These are phyloP conservation scores for Aristolochia californica DNA, from an alignment of 164 flowering plant genomes.

Conservation along the genomic window DNA sequence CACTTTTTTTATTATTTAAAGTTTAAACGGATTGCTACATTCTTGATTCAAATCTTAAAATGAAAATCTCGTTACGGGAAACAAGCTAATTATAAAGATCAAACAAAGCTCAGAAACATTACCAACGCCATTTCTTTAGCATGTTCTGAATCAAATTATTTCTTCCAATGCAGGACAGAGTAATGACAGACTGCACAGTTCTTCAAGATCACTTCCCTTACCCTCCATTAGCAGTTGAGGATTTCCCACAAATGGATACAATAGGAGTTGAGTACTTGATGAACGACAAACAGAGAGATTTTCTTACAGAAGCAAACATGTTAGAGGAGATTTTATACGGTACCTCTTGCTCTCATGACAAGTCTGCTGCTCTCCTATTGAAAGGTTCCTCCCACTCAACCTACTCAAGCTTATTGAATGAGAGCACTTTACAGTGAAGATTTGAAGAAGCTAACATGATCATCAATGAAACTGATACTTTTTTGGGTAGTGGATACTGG, in stretches of 20 bases:
- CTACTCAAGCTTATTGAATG: neutral
- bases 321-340: conserved; percentile 2
- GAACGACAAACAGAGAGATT: neutral
- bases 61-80: neutral
- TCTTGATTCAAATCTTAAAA: neutral
- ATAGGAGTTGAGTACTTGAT: neutral
- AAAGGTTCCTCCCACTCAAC: neutral
- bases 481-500: no score
- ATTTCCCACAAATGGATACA: conserved; percentile 1
- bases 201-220: neutral
- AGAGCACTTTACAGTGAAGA: neutral
- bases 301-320: neutral
- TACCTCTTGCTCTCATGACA: neutral
- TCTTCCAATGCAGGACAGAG: neutral
- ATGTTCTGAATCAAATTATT: no score
- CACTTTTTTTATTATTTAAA: no score
- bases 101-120: neutral
- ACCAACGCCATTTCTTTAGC: no score
- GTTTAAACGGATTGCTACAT: no score
- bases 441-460: no score
- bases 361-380: neutral
- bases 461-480: no score
- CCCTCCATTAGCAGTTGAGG: conserved; percentile 3
- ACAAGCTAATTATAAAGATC: neutral
- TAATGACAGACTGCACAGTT: neutral